Evolutionary conservation across 192 early-diverging fungal species (phyloP).

Genomic region (Funneliformis mosseae): DNA sequence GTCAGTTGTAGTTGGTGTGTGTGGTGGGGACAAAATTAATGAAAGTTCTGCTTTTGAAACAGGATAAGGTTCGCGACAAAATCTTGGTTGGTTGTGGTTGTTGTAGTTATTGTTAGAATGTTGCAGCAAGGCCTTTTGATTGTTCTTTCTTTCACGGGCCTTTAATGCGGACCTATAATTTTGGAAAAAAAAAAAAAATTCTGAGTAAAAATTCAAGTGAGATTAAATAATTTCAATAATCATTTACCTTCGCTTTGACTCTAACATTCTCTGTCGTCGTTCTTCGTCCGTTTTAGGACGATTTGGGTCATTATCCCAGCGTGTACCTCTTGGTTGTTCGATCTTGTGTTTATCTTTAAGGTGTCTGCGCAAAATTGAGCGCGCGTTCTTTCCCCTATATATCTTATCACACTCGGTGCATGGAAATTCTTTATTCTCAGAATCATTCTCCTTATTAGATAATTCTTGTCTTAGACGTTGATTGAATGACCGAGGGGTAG

Average conservation of each 20-base stretch:
- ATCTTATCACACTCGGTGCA: conserved; percentile 19
- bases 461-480: neutral
- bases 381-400: conserved; percentile 16
- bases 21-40: neutral
- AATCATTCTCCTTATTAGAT: neutral
- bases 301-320: conserved; percentile 32
- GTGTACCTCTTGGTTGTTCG: conserved; percentile 19
- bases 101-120: neutral
- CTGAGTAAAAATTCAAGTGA: neutral
- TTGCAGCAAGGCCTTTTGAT: neutral
- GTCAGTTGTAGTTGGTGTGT: neutral
- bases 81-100: neutral
- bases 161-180: neutral
- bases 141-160: neutral
- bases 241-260: conserved; percentile 26
- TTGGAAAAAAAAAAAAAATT: neutral
- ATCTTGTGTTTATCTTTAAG: conserved; percentile 29
- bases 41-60: neutral
- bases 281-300: conserved; percentile 25
- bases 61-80: neutral
- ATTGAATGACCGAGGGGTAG: neutral
- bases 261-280: conserved; percentile 29
- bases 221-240: neutral
- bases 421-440: neutral
- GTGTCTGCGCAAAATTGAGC: conserved; percentile 24